These are phyloP conservation scores for Mentha longifolia DNA, from an alignment of 257 asterid genomes.

Conservation along the genomic window DNA sequence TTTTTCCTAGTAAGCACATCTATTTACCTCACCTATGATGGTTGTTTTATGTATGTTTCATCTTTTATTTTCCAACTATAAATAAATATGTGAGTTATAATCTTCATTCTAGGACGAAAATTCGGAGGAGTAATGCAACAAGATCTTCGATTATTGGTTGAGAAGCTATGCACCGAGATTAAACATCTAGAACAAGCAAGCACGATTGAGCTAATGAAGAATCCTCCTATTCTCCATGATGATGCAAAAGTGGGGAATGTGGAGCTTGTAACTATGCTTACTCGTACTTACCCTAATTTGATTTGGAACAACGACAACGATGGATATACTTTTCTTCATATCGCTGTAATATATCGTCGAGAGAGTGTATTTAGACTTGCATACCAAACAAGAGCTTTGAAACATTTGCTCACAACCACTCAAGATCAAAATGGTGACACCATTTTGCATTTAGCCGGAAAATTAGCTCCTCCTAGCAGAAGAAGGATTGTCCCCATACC, in stretches of 20 bases:
- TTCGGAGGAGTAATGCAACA: neutral
- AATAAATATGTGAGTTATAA: neutral
- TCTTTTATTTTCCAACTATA: too few relatives aligned
- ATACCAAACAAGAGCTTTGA: neutral
- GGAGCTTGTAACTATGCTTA: slow-evolving; percentile 27
- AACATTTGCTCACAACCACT: neutral
- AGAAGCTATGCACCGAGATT: slow-evolving; percentile 15
- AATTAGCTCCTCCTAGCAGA: neutral
- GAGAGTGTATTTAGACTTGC: slow-evolving; percentile 17
- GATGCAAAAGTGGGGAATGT: slow-evolving; percentile 34
- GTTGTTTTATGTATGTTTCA: too few relatives aligned
- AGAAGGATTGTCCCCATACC: neutral
- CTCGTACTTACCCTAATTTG: slow-evolving; percentile 20
- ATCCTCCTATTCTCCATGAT: neutral
- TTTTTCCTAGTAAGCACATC: neutral
- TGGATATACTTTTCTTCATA: neutral
- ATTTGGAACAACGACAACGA: neutral
- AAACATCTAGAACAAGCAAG: neutral
- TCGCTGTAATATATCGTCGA: slow-evolving; percentile 24
- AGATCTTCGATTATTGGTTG: neutral
- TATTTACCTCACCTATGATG: too few relatives aligned
- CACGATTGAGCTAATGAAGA: neutral
- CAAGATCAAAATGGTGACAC: neutral
- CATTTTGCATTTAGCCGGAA: neutral
- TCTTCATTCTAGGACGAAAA: neutral